These are phyloP conservation scores for Xylona heveae DNA, from an alignment of 495 filamentous ascomycete genomes.

Conservation along the genomic window DNA sequence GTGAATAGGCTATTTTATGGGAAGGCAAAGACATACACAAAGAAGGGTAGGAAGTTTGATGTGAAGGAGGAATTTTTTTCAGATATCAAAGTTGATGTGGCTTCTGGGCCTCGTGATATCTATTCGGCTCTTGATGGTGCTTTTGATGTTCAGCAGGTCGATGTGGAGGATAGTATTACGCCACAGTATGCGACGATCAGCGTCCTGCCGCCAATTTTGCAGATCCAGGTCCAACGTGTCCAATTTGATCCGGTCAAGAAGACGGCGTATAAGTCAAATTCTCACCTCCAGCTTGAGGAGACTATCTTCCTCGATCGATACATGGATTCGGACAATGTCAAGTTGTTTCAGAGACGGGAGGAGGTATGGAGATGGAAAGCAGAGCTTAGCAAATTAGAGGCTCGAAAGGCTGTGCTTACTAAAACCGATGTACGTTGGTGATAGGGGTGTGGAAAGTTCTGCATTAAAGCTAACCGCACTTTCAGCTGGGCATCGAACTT, in stretches of 20 bases:
- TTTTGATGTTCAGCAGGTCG: constrained; percentile 56
- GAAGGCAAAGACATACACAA: constrained; percentile 28
- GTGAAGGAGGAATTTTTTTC: constrained; percentile 36
- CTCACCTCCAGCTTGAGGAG: constrained; percentile 53
- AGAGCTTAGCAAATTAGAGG: constrained; percentile 32
- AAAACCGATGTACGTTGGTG: constrained; percentile 24
- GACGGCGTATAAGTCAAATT: constrained; percentile 49
- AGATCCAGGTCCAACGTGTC: constrained; percentile 71
- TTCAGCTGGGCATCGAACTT: background rate
- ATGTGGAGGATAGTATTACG: constrained; percentile 36
- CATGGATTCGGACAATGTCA: constrained; percentile 41
- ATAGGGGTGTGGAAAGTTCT: too few species aligned
- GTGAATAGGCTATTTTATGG: constrained; percentile 35
- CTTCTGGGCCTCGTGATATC: constrained; percentile 40
- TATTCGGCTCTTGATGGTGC: constrained; percentile 68
- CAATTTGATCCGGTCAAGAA: constrained; percentile 41
- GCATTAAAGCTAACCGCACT: background rate
- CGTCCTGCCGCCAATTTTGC: constrained; percentile 59
- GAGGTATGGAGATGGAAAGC: constrained; percentile 57
- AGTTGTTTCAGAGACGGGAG: constrained; percentile 36
- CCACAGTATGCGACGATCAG: constrained; percentile 59
- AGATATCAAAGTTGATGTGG: constrained; percentile 41
- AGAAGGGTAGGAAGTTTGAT: constrained; percentile 18
- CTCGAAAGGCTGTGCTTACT: constrained; percentile 22
- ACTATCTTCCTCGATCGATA: constrained; percentile 78